phyloP scores from a whole-genome alignment of 169 alveolate species.

The Cryptosporidium sp. region DNA sequence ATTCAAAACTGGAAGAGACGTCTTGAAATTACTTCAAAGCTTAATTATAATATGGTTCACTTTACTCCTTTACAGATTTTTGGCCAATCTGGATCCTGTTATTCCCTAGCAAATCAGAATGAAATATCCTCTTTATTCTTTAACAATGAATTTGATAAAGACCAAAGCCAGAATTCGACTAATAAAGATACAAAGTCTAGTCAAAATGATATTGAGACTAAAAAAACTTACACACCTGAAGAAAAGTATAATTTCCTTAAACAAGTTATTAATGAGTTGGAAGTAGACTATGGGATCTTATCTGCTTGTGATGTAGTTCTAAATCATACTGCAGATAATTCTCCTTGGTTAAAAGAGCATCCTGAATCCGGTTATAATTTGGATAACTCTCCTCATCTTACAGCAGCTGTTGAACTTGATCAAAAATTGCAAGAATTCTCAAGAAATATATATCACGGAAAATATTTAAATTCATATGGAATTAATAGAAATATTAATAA shows the following conservation, averaged over 20 bases:
- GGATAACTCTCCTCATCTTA: slow-evolving; percentile 88
- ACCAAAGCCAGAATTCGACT: slow-evolving; percentile 41
- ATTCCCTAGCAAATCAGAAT: slow-evolving; percentile 72
- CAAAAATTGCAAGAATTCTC: slow-evolving; percentile 84
- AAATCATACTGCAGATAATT: slow-evolving; percentile 92
- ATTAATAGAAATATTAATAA: slow-evolving; percentile 85
- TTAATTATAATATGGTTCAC: slow-evolving; percentile 90
- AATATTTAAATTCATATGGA: slow-evolving; percentile 77
- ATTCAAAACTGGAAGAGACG: slow-evolving; percentile 84
- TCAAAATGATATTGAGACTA: slow-evolving; percentile 55
- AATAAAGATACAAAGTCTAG: background rate
- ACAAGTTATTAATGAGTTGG: slow-evolving; percentile 80
- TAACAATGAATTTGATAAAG: slow-evolving; percentile 4
- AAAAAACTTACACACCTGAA: slow-evolving; percentile 40
- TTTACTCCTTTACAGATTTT: slow-evolving; percentile 84
- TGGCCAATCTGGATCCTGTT: slow-evolving; percentile 81
- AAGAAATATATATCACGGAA: slow-evolving; percentile 80
- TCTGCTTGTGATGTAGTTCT: slow-evolving; percentile 91
- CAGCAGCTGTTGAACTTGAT: slow-evolving; percentile 89
- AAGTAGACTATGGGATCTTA: slow-evolving; percentile 84
- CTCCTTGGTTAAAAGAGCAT: slow-evolving; percentile 88
- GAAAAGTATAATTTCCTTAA: slow-evolving; percentile 64
- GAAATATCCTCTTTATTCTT: slow-evolving; percentile 64
- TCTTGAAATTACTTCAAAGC: slow-evolving; percentile 80
- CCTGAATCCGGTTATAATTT: slow-evolving; percentile 90